These are phyloP conservation scores for Spinacia oleracea DNA, from an alignment of 179 eudicot genomes.

Conservation along the genomic window DNA sequence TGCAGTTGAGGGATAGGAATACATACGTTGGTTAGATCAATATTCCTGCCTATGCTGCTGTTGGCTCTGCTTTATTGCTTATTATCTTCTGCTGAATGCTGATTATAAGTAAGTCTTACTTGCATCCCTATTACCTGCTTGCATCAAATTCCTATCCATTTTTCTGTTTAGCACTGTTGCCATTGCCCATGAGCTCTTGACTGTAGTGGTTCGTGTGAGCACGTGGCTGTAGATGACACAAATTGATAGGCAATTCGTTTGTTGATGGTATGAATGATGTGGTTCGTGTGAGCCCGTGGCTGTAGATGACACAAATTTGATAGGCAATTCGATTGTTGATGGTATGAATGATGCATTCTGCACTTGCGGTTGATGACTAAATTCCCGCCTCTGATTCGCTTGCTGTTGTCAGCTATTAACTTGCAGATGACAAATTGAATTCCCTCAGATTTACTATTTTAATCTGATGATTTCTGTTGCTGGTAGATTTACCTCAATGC, in stretches of 20 bases:
- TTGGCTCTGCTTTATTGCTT: slow-evolving; percentile 23
- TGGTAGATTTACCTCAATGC: background rate
- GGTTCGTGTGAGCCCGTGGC: slow-evolving; percentile 26
- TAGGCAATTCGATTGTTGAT: slow-evolving; percentile 18
- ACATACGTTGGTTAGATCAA: slow-evolving; percentile 15
- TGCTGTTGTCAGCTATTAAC: slow-evolving; percentile 24
- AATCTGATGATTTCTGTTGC: background rate
- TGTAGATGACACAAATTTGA: slow-evolving; percentile 19
- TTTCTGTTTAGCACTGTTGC: background rate
- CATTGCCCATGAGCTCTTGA: slow-evolving; percentile 15
- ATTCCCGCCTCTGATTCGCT: slow-evolving; percentile 13
- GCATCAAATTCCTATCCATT: background rate
- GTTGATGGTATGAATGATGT: slow-evolving; percentile 23
- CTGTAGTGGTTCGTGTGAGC: slow-evolving; percentile 29
- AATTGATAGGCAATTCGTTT: slow-evolving; percentile 16
- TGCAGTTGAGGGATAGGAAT: slow-evolving; percentile 20
- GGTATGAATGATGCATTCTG: slow-evolving; percentile 26
- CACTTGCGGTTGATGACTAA: slow-evolving; percentile 22
- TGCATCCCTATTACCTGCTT: slow-evolving; percentile 14
- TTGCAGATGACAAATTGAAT: background rate
- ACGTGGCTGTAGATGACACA: slow-evolving; percentile 23
- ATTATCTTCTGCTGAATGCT: slow-evolving; percentile 19
- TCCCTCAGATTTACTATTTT: background rate
- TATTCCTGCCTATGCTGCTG: slow-evolving; percentile 30
- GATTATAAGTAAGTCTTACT: slow-evolving; percentile 31